A percentile compares a stretch with the other conserved stretches of the same genome.
These are phyloP conservation scores for Lipomyces spencermartinsiae DNA, from an alignment of 805 yeast genomes.

Conservation along the genomic window DNA sequence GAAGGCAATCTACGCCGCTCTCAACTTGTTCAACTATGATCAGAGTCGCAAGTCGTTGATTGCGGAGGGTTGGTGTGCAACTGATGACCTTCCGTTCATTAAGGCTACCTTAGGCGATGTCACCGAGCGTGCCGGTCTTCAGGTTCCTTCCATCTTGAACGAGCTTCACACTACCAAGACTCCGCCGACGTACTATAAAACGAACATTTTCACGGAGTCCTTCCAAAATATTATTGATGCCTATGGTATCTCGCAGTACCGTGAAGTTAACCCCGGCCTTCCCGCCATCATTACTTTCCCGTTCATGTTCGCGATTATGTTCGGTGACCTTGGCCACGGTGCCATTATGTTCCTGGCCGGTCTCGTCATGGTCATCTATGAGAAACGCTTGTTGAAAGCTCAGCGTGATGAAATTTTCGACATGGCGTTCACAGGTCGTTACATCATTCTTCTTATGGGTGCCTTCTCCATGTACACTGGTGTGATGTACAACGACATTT, in stretches of 20 bases:
- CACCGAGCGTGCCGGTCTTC: conserved; percentile 56
- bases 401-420: conserved; percentile 92
- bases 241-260: conserved; percentile 90
- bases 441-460: conserved; percentile 91
- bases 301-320: conserved; percentile 98
- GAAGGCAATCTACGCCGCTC: conserved; percentile 76
- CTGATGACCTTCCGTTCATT: conserved; percentile 70
- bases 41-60: conserved; percentile 83
- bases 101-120: conserved; percentile 69
- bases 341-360: conserved; percentile 80
- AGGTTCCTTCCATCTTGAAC: conserved; percentile 56
- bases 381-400: conserved; percentile 67
- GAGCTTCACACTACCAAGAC: conserved; percentile 75
- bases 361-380: conserved; percentile 71
- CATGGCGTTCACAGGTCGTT: conserved; percentile 94
- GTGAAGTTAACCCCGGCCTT: conserved; percentile 94
- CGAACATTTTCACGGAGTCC: conserved; percentile 93
- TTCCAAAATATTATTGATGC: conserved; percentile 95
- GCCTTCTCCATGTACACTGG: conserved; percentile 95
- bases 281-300: conserved; percentile 97
- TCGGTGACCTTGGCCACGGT: conserved; percentile 98
- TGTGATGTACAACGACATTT: conserved; percentile 87
- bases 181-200: conserved; percentile 94
- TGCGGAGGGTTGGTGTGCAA: conserved; percentile 97
- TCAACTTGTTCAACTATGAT: conserved; percentile 82